Evolutionary conservation across 148 eudicot genomes (phyloP).

Genomic region (Oxyria digyna): DNA sequence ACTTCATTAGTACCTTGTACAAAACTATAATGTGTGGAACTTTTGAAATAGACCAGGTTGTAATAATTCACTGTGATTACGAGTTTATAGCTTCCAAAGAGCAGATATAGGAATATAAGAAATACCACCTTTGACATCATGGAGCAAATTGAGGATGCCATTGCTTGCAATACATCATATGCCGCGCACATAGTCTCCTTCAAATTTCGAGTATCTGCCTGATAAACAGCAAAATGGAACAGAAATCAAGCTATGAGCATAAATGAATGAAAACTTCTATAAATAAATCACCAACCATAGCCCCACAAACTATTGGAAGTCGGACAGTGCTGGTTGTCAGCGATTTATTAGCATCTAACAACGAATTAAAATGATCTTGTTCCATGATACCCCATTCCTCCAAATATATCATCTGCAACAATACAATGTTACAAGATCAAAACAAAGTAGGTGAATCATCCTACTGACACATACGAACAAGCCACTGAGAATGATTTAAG

Average conservation of each 20-base stretch:
- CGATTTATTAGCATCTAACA: conserved; percentile 48
- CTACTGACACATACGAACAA: background rate
- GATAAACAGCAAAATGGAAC: conserved; percentile 8
- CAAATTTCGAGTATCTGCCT: conserved; percentile 55
- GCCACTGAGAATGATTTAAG: background rate
- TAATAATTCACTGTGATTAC: background rate
- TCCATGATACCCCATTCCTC: conserved; percentile 58
- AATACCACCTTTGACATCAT: conserved; percentile 34
- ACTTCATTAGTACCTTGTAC: too few relatives aligned
- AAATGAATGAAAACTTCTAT: background rate
- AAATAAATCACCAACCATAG: conserved; percentile 37
- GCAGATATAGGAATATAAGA: background rate
- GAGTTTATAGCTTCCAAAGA: background rate
- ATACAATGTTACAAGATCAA: background rate
- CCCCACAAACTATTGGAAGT: conserved; percentile 72
- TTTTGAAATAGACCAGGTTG: background rate
- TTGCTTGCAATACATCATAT: conserved; percentile 71
- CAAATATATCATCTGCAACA: conserved; percentile 44
- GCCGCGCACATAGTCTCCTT: conserved; percentile 67
- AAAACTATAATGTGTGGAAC: background rate
- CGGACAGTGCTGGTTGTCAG: conserved; percentile 61
- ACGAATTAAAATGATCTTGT: conserved; percentile 42
- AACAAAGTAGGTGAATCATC: background rate
- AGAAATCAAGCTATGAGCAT: conserved; percentile 3
- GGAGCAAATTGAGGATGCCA: conserved; percentile 54